A percentile compares a stretch with the other conserved stretches of the same genome.
Evolutionary conservation across 1,284 basidiomycete genomes (phyloP).

Genomic region (Puccinia coronata): DNA sequence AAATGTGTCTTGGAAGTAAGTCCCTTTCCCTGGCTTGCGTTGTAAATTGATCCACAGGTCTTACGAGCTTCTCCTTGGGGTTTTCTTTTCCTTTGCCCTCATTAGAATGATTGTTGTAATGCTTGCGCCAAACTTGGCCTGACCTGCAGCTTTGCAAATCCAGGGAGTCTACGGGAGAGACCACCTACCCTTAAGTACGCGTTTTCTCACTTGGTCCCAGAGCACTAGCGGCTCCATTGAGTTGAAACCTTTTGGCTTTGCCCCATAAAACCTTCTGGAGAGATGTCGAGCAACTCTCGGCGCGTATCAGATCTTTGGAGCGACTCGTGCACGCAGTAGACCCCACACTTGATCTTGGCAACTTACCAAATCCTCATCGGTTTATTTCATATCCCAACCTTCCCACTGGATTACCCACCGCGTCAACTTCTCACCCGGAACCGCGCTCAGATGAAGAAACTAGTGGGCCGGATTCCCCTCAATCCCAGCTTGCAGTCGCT

Average conservation of each 20-base stretch:
- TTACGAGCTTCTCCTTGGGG: neutral
- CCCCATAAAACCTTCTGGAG: conserved; percentile 1
- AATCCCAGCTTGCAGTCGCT: neutral
- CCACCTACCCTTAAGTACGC: conserved; percentile 36
- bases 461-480: neutral
- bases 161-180: conserved; percentile 29
- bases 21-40: neutral
- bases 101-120: conserved; percentile 6
- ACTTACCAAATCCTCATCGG: conserved; percentile 1
- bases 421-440: neutral
- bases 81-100: neutral
- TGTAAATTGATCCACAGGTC: neutral
- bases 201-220: neutral
- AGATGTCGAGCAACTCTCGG: conserved; percentile 38
- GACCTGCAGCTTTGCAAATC: conserved; percentile 38
- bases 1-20: conserved; percentile 41
- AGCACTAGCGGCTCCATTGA: neutral
- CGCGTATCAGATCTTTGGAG: conserved; percentile 37
- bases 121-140: conserved; percentile 15
- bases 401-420: neutral
- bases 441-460: neutral
- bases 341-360: conserved; percentile 24
- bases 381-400: neutral
- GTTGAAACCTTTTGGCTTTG: neutral
- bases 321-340: conserved; percentile 28